A percentile compares a stretch with the other conserved stretches of the same genome.
Evolutionary conservation across 352 stramenopile species (phyloP).

Genomic region (Peronosclerospora sorghi): DNA sequence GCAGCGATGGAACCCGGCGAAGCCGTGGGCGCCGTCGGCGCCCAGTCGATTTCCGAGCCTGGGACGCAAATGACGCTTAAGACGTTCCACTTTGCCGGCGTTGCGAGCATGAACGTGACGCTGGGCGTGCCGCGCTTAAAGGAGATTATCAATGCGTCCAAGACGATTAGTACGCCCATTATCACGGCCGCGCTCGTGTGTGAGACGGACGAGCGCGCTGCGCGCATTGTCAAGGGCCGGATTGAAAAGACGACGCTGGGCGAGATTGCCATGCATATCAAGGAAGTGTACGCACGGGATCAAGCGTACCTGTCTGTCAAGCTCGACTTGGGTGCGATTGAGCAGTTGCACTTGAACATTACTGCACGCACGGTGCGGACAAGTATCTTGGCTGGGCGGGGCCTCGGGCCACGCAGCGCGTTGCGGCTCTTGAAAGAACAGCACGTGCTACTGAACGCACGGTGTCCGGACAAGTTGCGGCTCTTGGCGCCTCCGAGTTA

Average conservation of each 20-base stretch:
- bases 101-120: slow-evolving; percentile 99
- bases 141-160: slow-evolving; percentile 94
- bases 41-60: slow-evolving; percentile 95
- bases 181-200: slow-evolving; percentile 96
- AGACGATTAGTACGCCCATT: slow-evolving; percentile 98
- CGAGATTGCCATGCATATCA: slow-evolving; percentile 93
- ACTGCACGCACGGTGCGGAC: slow-evolving; percentile 84
- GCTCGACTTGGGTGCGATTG: slow-evolving; percentile 94
- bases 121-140: slow-evolving; percentile 98
- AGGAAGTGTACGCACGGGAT: slow-evolving; percentile 93
- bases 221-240: slow-evolving; percentile 96
- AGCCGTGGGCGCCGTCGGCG: slow-evolving; percentile 93
- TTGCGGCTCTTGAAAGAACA: slow-evolving; percentile 76
- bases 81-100: slow-evolving; percentile 99
- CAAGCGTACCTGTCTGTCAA: slow-evolving; percentile 95
- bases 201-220: slow-evolving; percentile 93
- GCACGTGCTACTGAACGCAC: slow-evolving; percentile 74
- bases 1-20: slow-evolving; percentile 92
- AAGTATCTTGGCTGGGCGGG: slow-evolving; percentile 85
- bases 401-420: slow-evolving; percentile 51
- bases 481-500: slow-evolving; percentile 79
- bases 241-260: slow-evolving; percentile 99
- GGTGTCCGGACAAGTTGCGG: slow-evolving; percentile 74
- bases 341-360: slow-evolving; percentile 95
- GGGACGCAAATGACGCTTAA: slow-evolving; percentile 96